A percentile compares a stretch with the other conserved stretches of the same genome.
Conservation (phyloP, 345 rosid species). For the Citropsis articulata region DNA sequence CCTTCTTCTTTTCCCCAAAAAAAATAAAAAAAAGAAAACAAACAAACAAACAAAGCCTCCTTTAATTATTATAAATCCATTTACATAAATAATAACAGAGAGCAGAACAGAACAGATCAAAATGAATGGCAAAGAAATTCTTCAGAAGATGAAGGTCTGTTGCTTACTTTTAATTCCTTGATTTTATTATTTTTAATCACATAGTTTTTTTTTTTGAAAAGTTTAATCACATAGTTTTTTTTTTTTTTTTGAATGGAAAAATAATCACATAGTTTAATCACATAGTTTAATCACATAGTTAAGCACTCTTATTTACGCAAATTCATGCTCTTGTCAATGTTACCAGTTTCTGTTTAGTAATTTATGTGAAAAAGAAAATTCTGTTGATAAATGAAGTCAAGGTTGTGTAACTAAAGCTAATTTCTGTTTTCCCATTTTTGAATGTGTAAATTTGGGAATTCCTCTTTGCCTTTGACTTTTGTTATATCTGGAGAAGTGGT, state of each 20-base stretch:
- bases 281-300: background rate
- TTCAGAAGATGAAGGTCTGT: slow-evolving; percentile 75
- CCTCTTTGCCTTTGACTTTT: no score
- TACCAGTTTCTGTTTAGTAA: background rate
- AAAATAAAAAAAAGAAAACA: no score
- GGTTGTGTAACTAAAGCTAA: no score
- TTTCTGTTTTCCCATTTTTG: no score
- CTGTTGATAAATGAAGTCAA: background rate
- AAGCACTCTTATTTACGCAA: background rate
- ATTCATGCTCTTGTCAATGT: background rate
- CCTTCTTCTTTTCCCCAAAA: no score
- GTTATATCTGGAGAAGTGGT: background rate
- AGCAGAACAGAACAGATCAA: background rate
- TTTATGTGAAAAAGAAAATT: background rate
- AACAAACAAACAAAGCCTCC: background rate
- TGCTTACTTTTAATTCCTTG: background rate
- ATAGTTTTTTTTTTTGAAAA: no score
- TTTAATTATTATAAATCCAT: no score
- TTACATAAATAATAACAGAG: background rate
- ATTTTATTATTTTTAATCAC: background rate
- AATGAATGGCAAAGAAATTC: slow-evolving; percentile 67
- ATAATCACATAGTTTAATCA: no score
- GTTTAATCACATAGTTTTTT: no score
- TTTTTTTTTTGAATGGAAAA: no score
- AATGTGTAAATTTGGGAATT: no score